Conservation (phyloP, 2,329 filamentous ascomycete species). For the Cytospora chrysosperma region DNA sequence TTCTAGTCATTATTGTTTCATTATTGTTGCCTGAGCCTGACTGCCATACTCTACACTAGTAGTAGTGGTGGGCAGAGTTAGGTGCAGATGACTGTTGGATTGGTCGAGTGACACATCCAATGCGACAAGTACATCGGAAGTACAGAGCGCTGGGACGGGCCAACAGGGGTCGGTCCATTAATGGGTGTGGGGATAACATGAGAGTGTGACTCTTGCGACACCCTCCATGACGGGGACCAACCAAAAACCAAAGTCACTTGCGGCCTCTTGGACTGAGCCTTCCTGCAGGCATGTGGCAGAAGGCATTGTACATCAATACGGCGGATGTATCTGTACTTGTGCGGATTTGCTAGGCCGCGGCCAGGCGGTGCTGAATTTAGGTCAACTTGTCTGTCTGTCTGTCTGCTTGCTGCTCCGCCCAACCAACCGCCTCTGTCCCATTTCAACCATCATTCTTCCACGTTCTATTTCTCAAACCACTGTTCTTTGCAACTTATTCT, state of each 20-base stretch:
- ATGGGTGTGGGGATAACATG: slow-evolving; percentile 12
- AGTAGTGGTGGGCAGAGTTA: background rate
- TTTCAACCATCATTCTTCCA: slow-evolving; percentile 11
- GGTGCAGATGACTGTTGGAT: slow-evolving; percentile 16
- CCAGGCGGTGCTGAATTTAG: slow-evolving; percentile 17
- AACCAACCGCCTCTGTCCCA: slow-evolving; percentile 7
- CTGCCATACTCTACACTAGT: background rate
- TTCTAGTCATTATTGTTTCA: background rate
- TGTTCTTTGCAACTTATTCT: slow-evolving; percentile 2
- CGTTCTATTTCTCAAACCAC: slow-evolving; percentile 6
- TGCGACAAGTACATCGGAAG: slow-evolving; percentile 14
- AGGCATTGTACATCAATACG: slow-evolving; percentile 12
- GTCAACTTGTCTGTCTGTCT: slow-evolving; percentile 7
- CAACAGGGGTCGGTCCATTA: slow-evolving; percentile 14
- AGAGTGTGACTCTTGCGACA: slow-evolving; percentile 23
- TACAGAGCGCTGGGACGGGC: slow-evolving; percentile 1
- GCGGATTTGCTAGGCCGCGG: slow-evolving; percentile 5
- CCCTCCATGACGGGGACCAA: slow-evolving; percentile 12
- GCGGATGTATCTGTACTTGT: slow-evolving; percentile 15
- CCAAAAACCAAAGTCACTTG: slow-evolving; percentile 12
- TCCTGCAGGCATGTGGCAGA: slow-evolving; percentile 17
- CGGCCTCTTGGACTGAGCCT: slow-evolving; percentile 6
- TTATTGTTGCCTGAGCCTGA: slow-evolving; percentile 15
- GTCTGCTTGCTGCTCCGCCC: background rate
- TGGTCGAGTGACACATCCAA: slow-evolving; percentile 16